Percentiles rank a stretch among this genome's conserved stretches.
phyloP scores from a whole-genome alignment of 371 early-diverging fungal species.

The Mortierella sp. region DNA sequence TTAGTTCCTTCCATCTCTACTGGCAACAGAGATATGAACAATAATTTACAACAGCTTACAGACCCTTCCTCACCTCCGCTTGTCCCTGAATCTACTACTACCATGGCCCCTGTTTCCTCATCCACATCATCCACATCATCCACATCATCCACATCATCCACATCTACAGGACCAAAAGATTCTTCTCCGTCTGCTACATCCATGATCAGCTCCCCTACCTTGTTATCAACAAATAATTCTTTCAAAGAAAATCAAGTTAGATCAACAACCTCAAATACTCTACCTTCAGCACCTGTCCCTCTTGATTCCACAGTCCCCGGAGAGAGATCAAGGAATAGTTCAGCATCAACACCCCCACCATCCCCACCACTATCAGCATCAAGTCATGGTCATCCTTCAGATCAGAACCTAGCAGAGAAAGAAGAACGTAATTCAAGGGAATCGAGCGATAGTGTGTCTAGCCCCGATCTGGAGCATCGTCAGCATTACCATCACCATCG shows the following conservation, averaged over 20 bases:
- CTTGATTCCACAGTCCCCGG: not conserved
- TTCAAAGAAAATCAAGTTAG: not conserved
- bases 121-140: not conserved
- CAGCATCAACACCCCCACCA: constrained; percentile 20
- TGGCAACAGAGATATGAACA: not conserved
- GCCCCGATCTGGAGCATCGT: not conserved
- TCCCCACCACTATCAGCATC: constrained; percentile 11
- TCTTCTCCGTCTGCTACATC: not conserved
- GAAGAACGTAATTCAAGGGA: not conserved
- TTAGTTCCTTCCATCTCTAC: not conserved
- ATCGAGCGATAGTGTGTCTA: not conserved
- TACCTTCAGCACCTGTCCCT: not conserved
- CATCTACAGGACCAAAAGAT: not conserved
- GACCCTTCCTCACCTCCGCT: not conserved
- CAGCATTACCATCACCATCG: not conserved
- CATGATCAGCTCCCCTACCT: not conserved
- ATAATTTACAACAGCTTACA: not conserved
- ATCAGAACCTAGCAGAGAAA: not conserved
- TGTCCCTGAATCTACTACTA: not conserved
- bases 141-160: not conserved
- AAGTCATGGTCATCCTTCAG: not conserved
- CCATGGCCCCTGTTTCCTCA: not conserved
- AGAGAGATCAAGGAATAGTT: constrained; percentile 7
- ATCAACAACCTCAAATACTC: not conserved
- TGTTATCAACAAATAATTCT: not conserved